phyloP scores from a whole-genome alignment of 495 filamentous ascomycete genomes.

The Penicillium argentinense region DNA sequence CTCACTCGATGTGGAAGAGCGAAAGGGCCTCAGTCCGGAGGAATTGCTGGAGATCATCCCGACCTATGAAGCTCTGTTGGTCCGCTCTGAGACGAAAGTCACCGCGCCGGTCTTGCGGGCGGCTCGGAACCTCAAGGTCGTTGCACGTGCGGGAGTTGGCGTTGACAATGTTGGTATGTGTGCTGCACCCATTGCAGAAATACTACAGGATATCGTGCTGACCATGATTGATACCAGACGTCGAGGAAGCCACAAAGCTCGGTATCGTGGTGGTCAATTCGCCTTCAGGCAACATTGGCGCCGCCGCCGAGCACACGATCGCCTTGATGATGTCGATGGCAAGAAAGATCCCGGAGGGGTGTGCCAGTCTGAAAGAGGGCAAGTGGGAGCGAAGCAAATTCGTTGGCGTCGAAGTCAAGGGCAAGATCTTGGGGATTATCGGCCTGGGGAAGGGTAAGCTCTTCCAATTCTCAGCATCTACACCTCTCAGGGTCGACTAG shows the following conservation, averaged over 20 bases:
- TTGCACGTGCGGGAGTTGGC: constrained; percentile 72
- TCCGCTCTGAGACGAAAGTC: constrained; percentile 72
- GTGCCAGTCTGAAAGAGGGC: constrained; percentile 55
- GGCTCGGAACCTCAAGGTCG: constrained; percentile 61
- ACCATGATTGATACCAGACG: constrained; percentile 39
- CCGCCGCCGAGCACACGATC: constrained; percentile 69
- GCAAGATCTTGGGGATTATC: constrained; percentile 66
- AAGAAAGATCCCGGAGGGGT: constrained; percentile 61
- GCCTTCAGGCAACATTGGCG: constrained; percentile 67
- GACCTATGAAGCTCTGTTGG: constrained; percentile 64
- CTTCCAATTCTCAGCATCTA: no score
- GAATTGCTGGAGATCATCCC: constrained; percentile 60
- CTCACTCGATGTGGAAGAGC: constrained; percentile 59
- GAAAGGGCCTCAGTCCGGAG: constrained; percentile 52
- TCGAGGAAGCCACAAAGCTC: constrained; percentile 59
- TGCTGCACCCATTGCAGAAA: no score
- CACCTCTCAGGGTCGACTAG: no score
- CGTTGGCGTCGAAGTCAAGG: constrained; percentile 68
- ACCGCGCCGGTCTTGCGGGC: constrained; percentile 58
- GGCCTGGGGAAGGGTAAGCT: constrained; percentile 63
- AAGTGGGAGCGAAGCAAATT: constrained; percentile 70
- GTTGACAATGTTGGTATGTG: constrained; percentile 67
- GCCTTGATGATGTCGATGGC: constrained; percentile 66
- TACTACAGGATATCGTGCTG: not conserved
- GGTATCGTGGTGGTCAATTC: constrained; percentile 73